Percentiles rank a stretch among this genome's conserved stretches.
Evolutionary conservation across 2,329 filamentous ascomycete genomes (phyloP).

Genomic region (Pyrenochaeta sp.): DNA sequence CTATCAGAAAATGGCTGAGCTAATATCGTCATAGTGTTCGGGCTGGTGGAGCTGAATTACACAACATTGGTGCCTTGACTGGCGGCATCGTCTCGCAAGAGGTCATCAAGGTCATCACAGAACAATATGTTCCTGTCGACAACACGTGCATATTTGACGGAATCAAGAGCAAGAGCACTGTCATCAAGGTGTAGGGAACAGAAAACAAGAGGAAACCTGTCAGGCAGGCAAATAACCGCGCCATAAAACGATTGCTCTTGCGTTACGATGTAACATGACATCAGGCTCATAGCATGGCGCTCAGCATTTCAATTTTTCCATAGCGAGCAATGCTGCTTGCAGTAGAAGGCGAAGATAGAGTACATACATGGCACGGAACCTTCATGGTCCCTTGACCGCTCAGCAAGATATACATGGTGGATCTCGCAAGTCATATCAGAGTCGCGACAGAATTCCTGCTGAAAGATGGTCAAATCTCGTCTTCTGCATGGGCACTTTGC

Average conservation of each 20-base stretch:
- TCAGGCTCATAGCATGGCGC: neutral
- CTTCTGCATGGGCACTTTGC: too few relatives aligned
- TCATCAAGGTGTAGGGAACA: constrained; percentile 55
- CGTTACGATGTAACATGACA: neutral
- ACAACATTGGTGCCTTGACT: constrained; percentile 87
- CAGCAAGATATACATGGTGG: too few relatives aligned
- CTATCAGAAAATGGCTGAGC: neutral
- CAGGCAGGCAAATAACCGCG: too few relatives aligned
- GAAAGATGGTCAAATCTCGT: too few relatives aligned
- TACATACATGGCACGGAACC: too few relatives aligned
- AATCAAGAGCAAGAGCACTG: constrained; percentile 63
- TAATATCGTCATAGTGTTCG: constrained; percentile 62
- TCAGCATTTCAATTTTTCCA: neutral
- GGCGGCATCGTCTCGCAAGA: constrained; percentile 98
- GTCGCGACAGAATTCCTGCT: too few relatives aligned
- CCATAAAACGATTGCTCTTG: neutral
- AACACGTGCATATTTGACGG: constrained; percentile 72
- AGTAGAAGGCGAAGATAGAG: neutral
- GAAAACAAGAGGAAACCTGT: neutral
- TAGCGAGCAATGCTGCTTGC: neutral
- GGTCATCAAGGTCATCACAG: constrained; percentile 86
- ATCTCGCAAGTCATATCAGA: too few relatives aligned
- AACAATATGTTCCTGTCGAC: constrained; percentile 71
- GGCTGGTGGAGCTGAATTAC: constrained; percentile 83
- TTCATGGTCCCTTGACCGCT: too few relatives aligned